Evolutionary conservation across 202 grass and related monocot species (phyloP).

Genomic region (Saccharum hybrid): DNA sequence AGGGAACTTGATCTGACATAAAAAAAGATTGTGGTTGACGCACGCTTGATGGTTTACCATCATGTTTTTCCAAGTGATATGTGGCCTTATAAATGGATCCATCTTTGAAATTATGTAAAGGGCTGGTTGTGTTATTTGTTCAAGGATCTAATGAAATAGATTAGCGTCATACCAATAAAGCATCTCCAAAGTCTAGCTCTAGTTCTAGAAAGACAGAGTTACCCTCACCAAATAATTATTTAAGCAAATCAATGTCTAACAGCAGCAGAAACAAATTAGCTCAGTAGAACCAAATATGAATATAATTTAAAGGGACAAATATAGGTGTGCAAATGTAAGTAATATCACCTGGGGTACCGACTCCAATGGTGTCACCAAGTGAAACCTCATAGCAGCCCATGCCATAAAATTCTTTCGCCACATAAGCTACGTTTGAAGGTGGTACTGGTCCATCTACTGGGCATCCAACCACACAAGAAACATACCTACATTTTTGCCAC

Average conservation of each 20-base stretch:
- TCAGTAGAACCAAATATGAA: background rate
- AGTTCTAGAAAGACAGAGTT: background rate
- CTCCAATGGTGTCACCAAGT: conserved; percentile 91
- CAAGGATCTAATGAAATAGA: background rate
- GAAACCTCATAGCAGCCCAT: conserved; percentile 98
- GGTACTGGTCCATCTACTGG: conserved; percentile 73
- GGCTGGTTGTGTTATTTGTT: background rate
- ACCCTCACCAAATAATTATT: background rate
- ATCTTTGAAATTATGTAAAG: background rate
- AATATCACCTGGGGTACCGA: conserved; percentile 83
- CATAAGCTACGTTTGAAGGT: conserved; percentile 78
- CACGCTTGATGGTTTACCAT: background rate
- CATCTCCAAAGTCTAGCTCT: background rate
- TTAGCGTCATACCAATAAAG: background rate
- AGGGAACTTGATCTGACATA: background rate
- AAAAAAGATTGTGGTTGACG: background rate
- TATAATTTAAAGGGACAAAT: background rate
- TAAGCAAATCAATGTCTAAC: background rate
- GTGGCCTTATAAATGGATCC: background rate
- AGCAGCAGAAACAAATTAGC: background rate
- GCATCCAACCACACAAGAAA: conserved; percentile 90
- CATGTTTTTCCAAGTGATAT: background rate
- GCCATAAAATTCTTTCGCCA: conserved; percentile 85
- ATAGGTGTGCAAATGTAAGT: background rate
- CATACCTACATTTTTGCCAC: conserved; percentile 62